Conservation (phyloP, 805 yeast species). For the Zygotorulaspora chibaensis region DNA sequence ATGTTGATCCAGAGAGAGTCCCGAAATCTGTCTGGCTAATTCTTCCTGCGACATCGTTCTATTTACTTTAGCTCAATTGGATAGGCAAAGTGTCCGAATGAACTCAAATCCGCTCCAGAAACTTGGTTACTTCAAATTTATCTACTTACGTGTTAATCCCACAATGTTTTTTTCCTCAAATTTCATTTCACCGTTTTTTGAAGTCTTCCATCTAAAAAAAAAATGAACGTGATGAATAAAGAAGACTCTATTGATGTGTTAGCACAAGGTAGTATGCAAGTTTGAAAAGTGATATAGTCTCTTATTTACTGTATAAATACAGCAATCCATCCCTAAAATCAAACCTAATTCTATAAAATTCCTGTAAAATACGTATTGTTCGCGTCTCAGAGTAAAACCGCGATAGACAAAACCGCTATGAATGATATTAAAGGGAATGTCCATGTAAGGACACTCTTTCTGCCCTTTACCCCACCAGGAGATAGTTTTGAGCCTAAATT, state of each 20-base stretch:
- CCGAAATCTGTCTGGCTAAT: constrained; percentile 19
- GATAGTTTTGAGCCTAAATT: background rate
- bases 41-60: constrained; percentile 14
- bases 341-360: too few species aligned
- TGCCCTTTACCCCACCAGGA: background rate
- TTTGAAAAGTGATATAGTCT: too few species aligned
- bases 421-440: background rate
- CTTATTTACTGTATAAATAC: too few species aligned
- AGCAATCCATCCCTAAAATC: too few species aligned
- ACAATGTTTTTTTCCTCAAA: background rate
- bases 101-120: background rate
- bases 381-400: too few species aligned
- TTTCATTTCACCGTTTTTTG: background rate
- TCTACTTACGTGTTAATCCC: background rate
- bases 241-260: background rate
- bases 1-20: constrained; percentile 20
- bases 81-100: background rate
- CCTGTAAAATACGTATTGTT: too few species aligned
- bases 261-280: too few species aligned
- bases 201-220: background rate
- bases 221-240: background rate
- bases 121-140: background rate
- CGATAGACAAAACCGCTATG: too few species aligned
- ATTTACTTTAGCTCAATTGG: background rate
- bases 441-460: background rate